Evolutionary conservation across 1,284 basidiomycete genomes (phyloP).

Genomic region (Vanrija sp.): DNA sequence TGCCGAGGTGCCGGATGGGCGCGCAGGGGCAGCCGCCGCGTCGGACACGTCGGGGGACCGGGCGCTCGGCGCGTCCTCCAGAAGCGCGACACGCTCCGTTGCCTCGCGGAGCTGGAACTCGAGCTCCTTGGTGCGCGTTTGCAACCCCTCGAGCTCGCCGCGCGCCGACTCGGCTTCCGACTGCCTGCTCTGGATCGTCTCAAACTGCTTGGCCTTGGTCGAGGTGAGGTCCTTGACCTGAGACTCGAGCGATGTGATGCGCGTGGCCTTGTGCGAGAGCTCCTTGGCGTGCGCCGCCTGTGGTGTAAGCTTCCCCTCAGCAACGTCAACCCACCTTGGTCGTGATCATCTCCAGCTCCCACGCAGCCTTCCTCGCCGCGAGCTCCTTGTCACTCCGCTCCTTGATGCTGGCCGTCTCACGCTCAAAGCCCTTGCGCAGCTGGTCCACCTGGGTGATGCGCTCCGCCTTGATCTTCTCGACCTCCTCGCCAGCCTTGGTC

Average conservation of each 20-base stretch:
- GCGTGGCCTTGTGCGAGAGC: constrained; percentile 58
- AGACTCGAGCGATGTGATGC: constrained; percentile 65
- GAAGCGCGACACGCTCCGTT: constrained; percentile 62
- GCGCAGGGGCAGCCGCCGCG: not conserved
- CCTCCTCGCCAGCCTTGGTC: constrained; percentile 48
- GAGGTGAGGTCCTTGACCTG: constrained; percentile 62
- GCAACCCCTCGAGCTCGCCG: constrained; percentile 65
- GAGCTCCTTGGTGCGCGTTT: constrained; percentile 72
- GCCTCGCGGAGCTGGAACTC: constrained; percentile 79
- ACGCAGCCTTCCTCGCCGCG: constrained; percentile 61
- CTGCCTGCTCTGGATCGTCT: constrained; percentile 75
- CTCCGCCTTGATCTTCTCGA: constrained; percentile 54
- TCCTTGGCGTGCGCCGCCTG: constrained; percentile 70
- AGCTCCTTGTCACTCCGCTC: constrained; percentile 70
- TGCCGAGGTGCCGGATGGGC: constrained; percentile 34
- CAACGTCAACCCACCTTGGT: constrained; percentile 58
- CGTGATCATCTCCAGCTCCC: constrained; percentile 69
- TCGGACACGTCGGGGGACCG: not conserved
- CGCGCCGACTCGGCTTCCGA: constrained; percentile 79
- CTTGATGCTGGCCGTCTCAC: constrained; percentile 61
- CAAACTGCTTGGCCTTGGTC: constrained; percentile 75
- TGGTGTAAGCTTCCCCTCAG: not conserved
- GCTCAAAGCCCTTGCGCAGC: constrained; percentile 69
- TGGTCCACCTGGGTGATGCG: constrained; percentile 66
- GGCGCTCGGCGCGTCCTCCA: constrained; percentile 60